Base-by-base conservation (phyloP, 1,284 basidiomycete species). In the Cutaneotrichosporon dermatis region DNA sequence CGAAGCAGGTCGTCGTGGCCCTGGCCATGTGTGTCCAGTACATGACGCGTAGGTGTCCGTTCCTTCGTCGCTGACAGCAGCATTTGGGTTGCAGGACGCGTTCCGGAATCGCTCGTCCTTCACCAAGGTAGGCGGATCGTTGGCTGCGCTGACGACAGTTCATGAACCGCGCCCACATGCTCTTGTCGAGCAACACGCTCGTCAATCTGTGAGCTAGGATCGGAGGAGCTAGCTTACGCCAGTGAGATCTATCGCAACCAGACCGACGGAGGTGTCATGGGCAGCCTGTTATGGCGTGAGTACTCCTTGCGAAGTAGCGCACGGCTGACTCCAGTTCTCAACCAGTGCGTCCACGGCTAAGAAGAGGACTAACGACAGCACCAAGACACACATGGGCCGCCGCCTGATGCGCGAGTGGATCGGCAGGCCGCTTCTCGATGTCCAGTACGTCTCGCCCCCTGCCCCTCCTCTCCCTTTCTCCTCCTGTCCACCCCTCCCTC, bases 201-300 rank as follows among this genome's bases (percentile, higher is more conserved):
- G 82, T 83, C 35, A 97, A 98, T 70, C 80, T 98, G 79, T 86
- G 60, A 34, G 83, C 66, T 3, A 10, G 59, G 53, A 11, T 60
- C 57, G 54, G 54, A 57, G 6, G 12, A 4, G 4, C 46, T 44
- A 39, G 52, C 60, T 62, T 16, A 40, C 54, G 33, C 12, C 66
- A 86, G 85, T 54, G 92, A 96, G 74, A 86, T 96, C n/a, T 93
- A 90, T 72, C 83, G 85, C 36, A 96, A 96, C 67, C 87, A 91
- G 68, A 92, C 91, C 0, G 88, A 94, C 71, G 84, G 84, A 54
- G 84, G 83, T 7, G 80, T 83, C 25, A 83, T 80, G 54, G 95
- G 94, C 1, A 90, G 90, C 43, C 77, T 99, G 48, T 80, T 97
- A 61, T 90, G 87, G 86, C 82, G 72, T 72, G 48, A 64, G 73